phyloP scores from a whole-genome alignment of 805 yeast genomes.

The Sungouiozyma intestinalis region DNA sequence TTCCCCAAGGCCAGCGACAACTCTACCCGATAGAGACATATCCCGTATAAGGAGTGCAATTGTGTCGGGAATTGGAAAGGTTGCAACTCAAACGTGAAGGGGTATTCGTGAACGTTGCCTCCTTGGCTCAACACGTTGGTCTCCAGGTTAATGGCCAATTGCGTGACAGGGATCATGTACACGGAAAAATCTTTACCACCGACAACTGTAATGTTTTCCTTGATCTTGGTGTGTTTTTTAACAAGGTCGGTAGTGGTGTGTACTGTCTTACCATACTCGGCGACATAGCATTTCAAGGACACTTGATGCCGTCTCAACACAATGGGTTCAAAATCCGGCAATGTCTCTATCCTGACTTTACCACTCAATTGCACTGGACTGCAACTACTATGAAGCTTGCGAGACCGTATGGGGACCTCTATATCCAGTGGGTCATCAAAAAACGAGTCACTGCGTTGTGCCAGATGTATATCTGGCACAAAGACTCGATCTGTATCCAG shows the following conservation, averaged over 20 bases:
- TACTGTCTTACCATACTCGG: constrained; percentile 7
- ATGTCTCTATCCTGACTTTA: constrained; percentile 3
- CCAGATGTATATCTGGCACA: constrained; percentile 8
- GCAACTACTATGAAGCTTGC: background rate
- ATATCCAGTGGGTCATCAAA: background rate
- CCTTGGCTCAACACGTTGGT: constrained; percentile 4
- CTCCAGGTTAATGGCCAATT: constrained; percentile 2
- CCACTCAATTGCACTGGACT: constrained; percentile 4
- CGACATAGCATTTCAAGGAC: constrained; percentile 12
- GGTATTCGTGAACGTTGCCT: constrained; percentile 6
- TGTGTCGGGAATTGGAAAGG: constrained; percentile 7
- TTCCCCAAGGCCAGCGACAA: constrained; percentile 1
- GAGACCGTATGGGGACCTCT: background rate
- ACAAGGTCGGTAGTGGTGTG: background rate
- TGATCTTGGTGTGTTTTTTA: background rate
- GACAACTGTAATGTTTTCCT: background rate
- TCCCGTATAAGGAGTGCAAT: constrained; percentile 8
- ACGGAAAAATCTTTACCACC: background rate
- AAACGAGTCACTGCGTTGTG: background rate
- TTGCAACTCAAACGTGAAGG: constrained; percentile 9
- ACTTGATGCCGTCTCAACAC: constrained; percentile 7
- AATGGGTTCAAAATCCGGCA: constrained; percentile 3
- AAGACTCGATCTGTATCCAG: constrained; percentile 8
- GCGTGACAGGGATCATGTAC: constrained; percentile 1
- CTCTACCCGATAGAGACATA: constrained; percentile 11